These are phyloP conservation scores for Dillenia suffruticosa DNA, from an alignment of 164 flowering plant genomes.

Conservation along the genomic window DNA sequence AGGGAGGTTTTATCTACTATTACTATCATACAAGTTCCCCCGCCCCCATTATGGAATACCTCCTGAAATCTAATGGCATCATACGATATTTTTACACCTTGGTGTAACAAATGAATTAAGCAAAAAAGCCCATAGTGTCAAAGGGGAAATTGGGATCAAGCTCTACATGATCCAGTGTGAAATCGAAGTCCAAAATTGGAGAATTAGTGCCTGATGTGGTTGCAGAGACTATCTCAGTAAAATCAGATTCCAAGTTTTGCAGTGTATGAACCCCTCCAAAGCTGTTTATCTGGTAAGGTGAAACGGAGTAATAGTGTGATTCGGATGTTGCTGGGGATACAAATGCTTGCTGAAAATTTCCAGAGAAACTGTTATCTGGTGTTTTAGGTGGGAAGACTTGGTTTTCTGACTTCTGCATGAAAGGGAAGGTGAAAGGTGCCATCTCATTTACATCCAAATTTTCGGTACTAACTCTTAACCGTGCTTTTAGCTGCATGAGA, in stretches of 20 bases:
- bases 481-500: constrained; percentile 17
- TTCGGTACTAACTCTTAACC: constrained; percentile 34
- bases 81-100: too few relatives aligned
- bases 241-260: constrained; percentile 44
- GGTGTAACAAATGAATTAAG: constrained; percentile 8
- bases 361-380: constrained; percentile 18
- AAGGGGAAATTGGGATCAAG: constrained; percentile 48
- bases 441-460: constrained; percentile 27
- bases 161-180: constrained; percentile 32
- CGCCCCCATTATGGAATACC: too few relatives aligned
- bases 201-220: constrained; percentile 60
- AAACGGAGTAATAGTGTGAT: constrained; percentile 41
- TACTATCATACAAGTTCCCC: too few relatives aligned
- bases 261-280: constrained; percentile 19
- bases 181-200: constrained; percentile 53
- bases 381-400: constrained; percentile 17
- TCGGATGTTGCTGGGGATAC: constrained; percentile 63
- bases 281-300: constrained; percentile 30
- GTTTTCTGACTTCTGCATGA: constrained; percentile 18
- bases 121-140: constrained; percentile 36
- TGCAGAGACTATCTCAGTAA: constrained; percentile 54
- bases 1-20: too few relatives aligned
- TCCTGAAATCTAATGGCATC: too few relatives aligned
- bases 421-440: constrained; percentile 35
- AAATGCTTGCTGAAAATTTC: constrained; percentile 35